Evolutionary conservation across 129 eudicot genomes (phyloP), one percentile per base, ranked within the genome.

Genomic region (Silybum marianum): DNA sequence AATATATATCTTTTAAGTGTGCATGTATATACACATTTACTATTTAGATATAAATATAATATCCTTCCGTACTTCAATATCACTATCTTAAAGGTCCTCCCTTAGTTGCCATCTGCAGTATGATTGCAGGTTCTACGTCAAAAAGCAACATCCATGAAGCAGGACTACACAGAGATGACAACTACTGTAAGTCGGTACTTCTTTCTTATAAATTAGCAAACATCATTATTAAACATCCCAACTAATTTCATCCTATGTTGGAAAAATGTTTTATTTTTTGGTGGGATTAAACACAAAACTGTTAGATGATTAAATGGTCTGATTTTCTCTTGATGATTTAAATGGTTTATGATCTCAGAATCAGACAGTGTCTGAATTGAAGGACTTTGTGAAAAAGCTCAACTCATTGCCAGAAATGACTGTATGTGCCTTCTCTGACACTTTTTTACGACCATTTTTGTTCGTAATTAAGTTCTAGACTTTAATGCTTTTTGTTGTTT

Each of bases 381-480:
- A 96, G 86, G 99, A 96, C 84, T 96, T 93, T 71, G 99, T 96
- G 86, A 93, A 91, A 92, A 96, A 96, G 88, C 97, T 96, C 38
- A 96, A 96, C 84, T 93, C 99, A 1, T 86, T 96, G 91, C 99
- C 99, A 40, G 99, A 96, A 88, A 93, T 96, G 85, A 93, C 98
- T 22, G 99, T 96, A 80, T 90, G 99, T 83, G 80, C 74, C 74
- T 77, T 83, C 76, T 77, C 28, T 69, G 69, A 38, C 19, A 22
- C 34, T 14, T 74, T 26, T 63, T 69, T 19, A 18, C 16, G 21
- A 54, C 6, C 68, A 44, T 21, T 54, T 4, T 28, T 39, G 58
- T 69, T 60, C 32, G 40, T 39, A 74, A 51, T 23, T 22, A 44
- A 21, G 48, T 72, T 46, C 73, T 48, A 40, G 36, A 14, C 73